Base-by-base conservation (phyloP, 805 yeast genomes). In the Yarrowia osloensis region DNA sequence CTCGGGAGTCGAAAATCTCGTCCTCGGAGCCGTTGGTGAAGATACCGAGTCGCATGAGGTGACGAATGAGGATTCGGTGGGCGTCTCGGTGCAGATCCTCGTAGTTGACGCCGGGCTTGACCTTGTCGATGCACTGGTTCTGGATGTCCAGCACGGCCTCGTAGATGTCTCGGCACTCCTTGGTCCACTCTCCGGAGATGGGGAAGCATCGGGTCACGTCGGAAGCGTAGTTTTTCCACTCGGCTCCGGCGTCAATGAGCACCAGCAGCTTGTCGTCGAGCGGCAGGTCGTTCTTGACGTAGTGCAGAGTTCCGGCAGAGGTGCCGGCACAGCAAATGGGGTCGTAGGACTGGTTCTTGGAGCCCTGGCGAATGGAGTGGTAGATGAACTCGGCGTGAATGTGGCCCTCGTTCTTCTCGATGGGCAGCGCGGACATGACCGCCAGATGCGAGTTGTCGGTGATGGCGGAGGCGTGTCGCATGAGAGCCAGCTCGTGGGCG, bases 121-220 rank as follows among this genome's bases (percentile, higher is more conserved):
- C 89, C 72, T 81, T 73, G n/a, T 75, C 77, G 88, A 91, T 85
- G 1, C 94, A 88, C 65, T 81, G 84, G 0, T 75, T 70, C 78
- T 94, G 98, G 97, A 95, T 94, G 67, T 87, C 87, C 68, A 82
- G 79, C 1, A 95, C 99, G 8, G 88, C 79, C 39, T 86, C 85
- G 75, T 95, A 94, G 55, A 94, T 87, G 67, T 84, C 90, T 71
- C 90, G 82, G 73, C 94, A 96, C 74, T 95, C 98, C 70, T 84
- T 85, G 9, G 93, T 85, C 92, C 97, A 94, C 66, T 88, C 86
- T 7, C 99, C 99, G 69, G 81, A 84, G 67, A 91, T 86, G 31
- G 99, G 99, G 85, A 92, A 94, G 75, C 96, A 90, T 75, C 99
- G 85, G 17, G 99, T 95, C 49, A 95, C 97, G 76, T 94, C 99